Evolutionary conservation across 208 protist genomes (phyloP).

Genomic region (Acanthamoeba lugdunensis): DNA sequence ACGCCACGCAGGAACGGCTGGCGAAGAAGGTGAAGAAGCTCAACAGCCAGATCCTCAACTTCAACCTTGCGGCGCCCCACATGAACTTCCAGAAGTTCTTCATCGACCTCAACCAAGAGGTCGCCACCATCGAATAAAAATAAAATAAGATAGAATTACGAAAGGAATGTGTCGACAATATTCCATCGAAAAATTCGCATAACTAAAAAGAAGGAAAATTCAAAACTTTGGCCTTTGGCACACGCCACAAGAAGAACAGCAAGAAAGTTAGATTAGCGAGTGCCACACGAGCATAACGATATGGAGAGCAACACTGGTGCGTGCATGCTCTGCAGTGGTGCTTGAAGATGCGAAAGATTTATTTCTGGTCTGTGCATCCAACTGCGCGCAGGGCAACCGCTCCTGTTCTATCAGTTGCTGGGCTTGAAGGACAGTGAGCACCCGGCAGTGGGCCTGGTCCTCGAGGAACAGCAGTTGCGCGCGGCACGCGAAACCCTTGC

Average conservation of each 20-base stretch:
- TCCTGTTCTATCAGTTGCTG: slow-evolving; percentile 24
- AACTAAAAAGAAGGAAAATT: no score
- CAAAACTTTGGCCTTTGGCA: no score
- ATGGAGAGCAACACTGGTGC: slow-evolving; percentile 2
- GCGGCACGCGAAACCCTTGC: background rate
- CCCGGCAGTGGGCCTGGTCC: background rate
- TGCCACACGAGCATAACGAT: no score
- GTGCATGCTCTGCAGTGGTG: no score
- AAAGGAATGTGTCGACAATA: no score
- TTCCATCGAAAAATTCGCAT: no score
- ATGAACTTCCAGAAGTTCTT: slow-evolving; percentile 68
- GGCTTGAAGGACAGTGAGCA: background rate
- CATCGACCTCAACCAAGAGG: slow-evolving; percentile 9
- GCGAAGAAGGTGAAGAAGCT: slow-evolving; percentile 42
- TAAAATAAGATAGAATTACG: no score
- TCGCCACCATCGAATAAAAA: background rate
- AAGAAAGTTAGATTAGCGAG: no score
- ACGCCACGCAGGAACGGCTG: background rate
- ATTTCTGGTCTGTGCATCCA: background rate
- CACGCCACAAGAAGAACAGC: no score
- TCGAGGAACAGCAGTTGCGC: background rate
- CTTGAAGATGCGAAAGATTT: background rate
- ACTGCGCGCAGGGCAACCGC: background rate
- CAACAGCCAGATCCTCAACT: slow-evolving; percentile 54
- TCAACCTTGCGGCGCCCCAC: slow-evolving; percentile 62